These are phyloP conservation scores for Tarenaya hassleriana DNA, from an alignment of 345 rosid species.

Conservation along the genomic window DNA sequence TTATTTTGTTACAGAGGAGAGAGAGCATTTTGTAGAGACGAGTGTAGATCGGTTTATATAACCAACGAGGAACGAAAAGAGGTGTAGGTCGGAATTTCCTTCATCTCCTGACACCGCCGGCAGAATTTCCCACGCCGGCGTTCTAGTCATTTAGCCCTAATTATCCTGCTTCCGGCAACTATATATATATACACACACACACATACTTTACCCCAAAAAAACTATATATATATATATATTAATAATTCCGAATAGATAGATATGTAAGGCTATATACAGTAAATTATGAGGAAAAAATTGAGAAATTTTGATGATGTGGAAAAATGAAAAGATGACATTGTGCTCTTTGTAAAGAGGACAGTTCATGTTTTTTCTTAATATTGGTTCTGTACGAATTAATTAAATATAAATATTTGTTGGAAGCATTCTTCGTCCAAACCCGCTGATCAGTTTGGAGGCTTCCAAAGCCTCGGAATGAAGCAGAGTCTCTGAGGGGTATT, in stretches of 20 bases:
- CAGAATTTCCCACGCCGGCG: conserved; percentile 60
- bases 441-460: too few species aligned
- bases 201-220: conserved; percentile 11
- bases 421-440: too few species aligned
- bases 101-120: conserved; percentile 41
- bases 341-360: conserved; percentile 24
- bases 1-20: conserved; percentile 52
- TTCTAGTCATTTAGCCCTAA: conserved; percentile 55
- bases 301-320: conserved; percentile 24
- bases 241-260: conserved; percentile 9
- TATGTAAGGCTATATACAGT: not conserved
- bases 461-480: too few species aligned
- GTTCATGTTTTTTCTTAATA: not conserved
- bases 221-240: not conserved
- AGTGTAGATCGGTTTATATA: conserved; percentile 68
- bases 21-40: conserved; percentile 74
- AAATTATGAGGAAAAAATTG: conserved; percentile 15
- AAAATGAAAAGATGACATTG: conserved; percentile 19
- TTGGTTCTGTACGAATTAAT: conserved; percentile 1
- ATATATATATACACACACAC: conserved; percentile 17
- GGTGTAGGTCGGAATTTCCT: conserved; percentile 48
- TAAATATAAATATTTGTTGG: conserved; percentile 16
- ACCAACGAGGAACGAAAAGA: conserved; percentile 53
- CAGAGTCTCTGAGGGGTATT: too few species aligned
- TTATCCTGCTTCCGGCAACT: conserved; percentile 14